Evolutionary conservation across 108 stramenopile species (phyloP).

Genomic region (Cyclotella sp.): DNA sequence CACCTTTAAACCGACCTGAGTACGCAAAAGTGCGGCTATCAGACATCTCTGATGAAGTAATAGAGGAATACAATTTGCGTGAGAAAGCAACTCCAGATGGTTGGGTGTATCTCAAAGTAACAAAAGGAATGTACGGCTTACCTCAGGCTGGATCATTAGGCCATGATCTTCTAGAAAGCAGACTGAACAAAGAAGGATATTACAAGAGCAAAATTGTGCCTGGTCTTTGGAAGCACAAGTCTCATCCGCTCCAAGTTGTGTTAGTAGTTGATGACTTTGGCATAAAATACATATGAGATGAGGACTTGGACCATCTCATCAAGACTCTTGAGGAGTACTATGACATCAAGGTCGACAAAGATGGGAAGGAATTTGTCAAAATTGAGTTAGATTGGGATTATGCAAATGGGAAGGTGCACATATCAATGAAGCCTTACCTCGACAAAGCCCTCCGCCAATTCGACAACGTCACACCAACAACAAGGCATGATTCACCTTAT

Average conservation of each 20-base stretch:
- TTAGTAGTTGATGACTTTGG: constrained; percentile 62
- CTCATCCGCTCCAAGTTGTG: constrained; percentile 23
- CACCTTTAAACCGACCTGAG: constrained; percentile 30
- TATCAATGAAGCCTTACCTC: neutral
- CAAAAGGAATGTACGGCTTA: no score
- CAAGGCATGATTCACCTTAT: constrained; percentile 40
- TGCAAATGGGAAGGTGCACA: neutral
- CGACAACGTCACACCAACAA: constrained; percentile 3
- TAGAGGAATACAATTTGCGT: no score
- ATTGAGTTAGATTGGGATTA: neutral
- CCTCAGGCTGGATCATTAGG: no score
- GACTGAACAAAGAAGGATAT: constrained; percentile 5
- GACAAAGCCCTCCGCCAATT: neutral
- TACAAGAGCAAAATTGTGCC: neutral
- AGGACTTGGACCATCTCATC: constrained; percentile 44
- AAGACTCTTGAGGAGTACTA: constrained; percentile 20
- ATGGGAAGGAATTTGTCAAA: no score
- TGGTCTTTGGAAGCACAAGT: constrained; percentile 16
- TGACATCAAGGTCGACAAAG: no score
- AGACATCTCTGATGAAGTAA: no score
- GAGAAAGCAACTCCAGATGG: no score
- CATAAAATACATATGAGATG: constrained; percentile 44
- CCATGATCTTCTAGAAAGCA: no score
- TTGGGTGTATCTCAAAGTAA: no score
- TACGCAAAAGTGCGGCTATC: constrained; percentile 41